Conservation (phyloP, 495 filamentous ascomycete genomes). For the Podospora pseudocomata region DNA sequence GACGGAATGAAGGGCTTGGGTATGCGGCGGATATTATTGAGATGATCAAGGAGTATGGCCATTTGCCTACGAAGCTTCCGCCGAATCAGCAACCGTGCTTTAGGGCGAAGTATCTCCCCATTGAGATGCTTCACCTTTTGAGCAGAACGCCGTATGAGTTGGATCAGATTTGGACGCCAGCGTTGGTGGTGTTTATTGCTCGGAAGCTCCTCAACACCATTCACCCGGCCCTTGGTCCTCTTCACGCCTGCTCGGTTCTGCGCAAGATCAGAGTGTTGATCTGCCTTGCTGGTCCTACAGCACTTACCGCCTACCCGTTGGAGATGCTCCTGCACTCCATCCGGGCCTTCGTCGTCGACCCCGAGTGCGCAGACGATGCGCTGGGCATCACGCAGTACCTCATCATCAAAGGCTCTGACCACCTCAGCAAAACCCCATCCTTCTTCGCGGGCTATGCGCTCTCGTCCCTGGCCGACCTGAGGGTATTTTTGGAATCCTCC, state of each 20-base stretch:
- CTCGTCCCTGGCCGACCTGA: slow-evolving; percentile 69
- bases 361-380: slow-evolving; percentile 87
- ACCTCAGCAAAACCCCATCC: slow-evolving; percentile 60
- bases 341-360: slow-evolving; percentile 71
- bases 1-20: slow-evolving; percentile 56
- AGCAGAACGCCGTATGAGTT: slow-evolving; percentile 61
- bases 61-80: slow-evolving; percentile 58
- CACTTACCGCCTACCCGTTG: slow-evolving; percentile 74
- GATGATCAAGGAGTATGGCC: slow-evolving; percentile 61
- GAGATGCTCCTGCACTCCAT: slow-evolving; percentile 87
- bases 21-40: slow-evolving; percentile 60
- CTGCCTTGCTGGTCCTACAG: slow-evolving; percentile 67
- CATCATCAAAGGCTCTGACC: slow-evolving; percentile 60
- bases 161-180: slow-evolving; percentile 68
- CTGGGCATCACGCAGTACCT: slow-evolving; percentile 86
- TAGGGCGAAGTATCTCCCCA: slow-evolving; percentile 66
- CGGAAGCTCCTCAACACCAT: slow-evolving; percentile 76
- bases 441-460: slow-evolving; percentile 77
- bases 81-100: slow-evolving; percentile 83
- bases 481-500: slow-evolving; percentile 63
- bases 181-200: slow-evolving; percentile 68
- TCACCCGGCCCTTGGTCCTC: slow-evolving; percentile 79
- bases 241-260: slow-evolving; percentile 81
- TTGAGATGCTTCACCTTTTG: slow-evolving; percentile 73
- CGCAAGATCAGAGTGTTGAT: slow-evolving; percentile 81